Percentiles rank a stretch among this genome's conserved stretches.
These are phyloP conservation scores for Mytilinidion resinicola DNA, from an alignment of 495 filamentous ascomycete genomes.

Conservation along the genomic window DNA sequence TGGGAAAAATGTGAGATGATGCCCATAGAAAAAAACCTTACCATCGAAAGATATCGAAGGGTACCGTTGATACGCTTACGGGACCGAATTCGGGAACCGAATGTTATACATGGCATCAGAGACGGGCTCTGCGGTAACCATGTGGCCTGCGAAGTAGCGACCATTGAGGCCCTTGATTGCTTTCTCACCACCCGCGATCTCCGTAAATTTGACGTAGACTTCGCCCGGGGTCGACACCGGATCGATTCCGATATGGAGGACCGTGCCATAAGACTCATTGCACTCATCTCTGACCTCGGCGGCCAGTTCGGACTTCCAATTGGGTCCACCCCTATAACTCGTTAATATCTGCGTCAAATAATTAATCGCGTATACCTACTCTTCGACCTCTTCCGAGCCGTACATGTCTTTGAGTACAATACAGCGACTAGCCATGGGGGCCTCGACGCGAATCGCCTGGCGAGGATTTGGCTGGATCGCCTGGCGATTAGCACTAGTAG, in stretches of 20 bases:
- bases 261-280: slow-evolving; percentile 91
- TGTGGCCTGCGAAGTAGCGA: slow-evolving; percentile 82
- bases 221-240: slow-evolving; percentile 80
- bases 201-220: slow-evolving; percentile 97
- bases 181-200: slow-evolving; percentile 88
- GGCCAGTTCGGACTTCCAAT: slow-evolving; percentile 89
- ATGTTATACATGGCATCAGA: slow-evolving; percentile 98
- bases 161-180: slow-evolving; percentile 97
- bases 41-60: no score
- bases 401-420: slow-evolving; percentile 95
- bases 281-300: slow-evolving; percentile 92
- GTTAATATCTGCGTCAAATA: background rate
- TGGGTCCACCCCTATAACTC: slow-evolving; percentile 66
- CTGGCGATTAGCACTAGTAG: slow-evolving; percentile 55
- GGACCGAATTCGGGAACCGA: slow-evolving; percentile 54
- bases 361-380: background rate
- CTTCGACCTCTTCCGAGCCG: slow-evolving; percentile 60
- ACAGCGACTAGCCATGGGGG: slow-evolving; percentile 87
- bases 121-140: slow-evolving; percentile 89
- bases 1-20: no score
- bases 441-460: slow-evolving; percentile 66
- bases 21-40: no score
- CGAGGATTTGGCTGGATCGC: slow-evolving; percentile 66
- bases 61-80: no score
- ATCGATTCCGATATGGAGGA: slow-evolving; percentile 96